Evolutionary conservation across 2,329 filamentous ascomycete genomes (phyloP).

Genomic region (Lomentospora prolificans): DNA sequence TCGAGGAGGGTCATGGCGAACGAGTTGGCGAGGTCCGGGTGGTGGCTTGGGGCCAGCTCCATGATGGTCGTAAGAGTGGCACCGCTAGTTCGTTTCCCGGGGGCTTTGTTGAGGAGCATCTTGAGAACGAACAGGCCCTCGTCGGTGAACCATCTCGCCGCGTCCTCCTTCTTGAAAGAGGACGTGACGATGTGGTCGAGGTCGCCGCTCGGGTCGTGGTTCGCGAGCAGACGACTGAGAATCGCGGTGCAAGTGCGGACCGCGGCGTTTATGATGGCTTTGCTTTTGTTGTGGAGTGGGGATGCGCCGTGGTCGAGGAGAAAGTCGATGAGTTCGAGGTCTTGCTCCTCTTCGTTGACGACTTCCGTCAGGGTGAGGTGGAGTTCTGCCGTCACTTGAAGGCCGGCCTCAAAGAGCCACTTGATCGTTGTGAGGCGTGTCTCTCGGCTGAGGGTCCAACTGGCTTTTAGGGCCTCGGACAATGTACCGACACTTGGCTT

Average conservation of each 20-base stretch:
- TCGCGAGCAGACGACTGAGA: constrained; percentile 31
- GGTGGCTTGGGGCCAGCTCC: constrained; percentile 28
- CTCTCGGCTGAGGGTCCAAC: constrained; percentile 39
- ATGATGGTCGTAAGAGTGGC: constrained; percentile 36
- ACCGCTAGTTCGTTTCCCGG: constrained; percentile 33
- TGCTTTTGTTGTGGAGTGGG: constrained; percentile 39
- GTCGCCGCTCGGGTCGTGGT: constrained; percentile 30
- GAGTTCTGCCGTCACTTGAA: constrained; percentile 37
- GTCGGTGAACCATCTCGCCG: constrained; percentile 34
- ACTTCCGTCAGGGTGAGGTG: constrained; percentile 40
- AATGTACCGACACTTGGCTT: constrained; percentile 37
- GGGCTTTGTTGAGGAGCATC: constrained; percentile 39
- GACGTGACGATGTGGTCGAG: constrained; percentile 34
- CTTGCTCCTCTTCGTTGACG: constrained; percentile 42
- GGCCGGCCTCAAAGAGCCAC: constrained; percentile 41
- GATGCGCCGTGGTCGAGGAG: constrained; percentile 43
- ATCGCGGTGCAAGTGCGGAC: constrained; percentile 26
- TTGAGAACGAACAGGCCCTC: constrained; percentile 35
- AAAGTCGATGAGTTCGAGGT: constrained; percentile 34
- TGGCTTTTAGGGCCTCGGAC: constrained; percentile 40
- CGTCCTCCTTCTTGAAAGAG: constrained; percentile 31
- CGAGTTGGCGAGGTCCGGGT: constrained; percentile 27
- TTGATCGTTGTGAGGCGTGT: constrained; percentile 36
- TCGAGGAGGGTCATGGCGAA: constrained; percentile 30
- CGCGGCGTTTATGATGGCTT: constrained; percentile 40